A percentile compares a stretch with the other conserved stretches of the same genome.
phyloP scores from a whole-genome alignment of 371 early-diverging fungal genomes.

The Mucor lusitanicus region DNA sequence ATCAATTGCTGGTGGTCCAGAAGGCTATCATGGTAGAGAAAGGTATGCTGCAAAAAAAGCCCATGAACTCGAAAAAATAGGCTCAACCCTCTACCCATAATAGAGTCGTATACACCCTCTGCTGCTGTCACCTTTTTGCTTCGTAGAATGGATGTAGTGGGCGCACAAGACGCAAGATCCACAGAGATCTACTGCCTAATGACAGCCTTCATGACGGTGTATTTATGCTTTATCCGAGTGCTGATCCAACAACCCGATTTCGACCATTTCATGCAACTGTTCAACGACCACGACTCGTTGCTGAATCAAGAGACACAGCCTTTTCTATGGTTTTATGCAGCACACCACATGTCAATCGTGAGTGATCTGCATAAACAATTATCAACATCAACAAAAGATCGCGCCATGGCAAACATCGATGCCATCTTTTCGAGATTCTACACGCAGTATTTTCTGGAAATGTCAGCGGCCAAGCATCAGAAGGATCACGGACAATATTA shows the following conservation, averaged over 20 bases:
- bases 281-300: slow-evolving; percentile 32
- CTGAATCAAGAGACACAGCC: slow-evolving; percentile 5
- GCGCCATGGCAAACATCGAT: slow-evolving; percentile 25
- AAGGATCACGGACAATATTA: slow-evolving; percentile 72
- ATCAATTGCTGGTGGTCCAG: slow-evolving; percentile 2
- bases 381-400: not conserved
- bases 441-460: slow-evolving; percentile 52
- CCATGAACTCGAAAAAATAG: too few species aligned
- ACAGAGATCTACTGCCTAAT: slow-evolving; percentile 37
- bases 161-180: slow-evolving; percentile 1
- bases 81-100: too few species aligned
- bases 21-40: not conserved
- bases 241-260: slow-evolving; percentile 29
- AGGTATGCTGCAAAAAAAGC: not conserved
- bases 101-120: slow-evolving; percentile 67
- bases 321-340: slow-evolving; percentile 10
- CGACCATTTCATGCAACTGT: slow-evolving; percentile 33
- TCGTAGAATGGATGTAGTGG: slow-evolving; percentile 8
- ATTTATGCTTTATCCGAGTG: slow-evolving; percentile 41
- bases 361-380: slow-evolving; percentile 26
- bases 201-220: slow-evolving; percentile 50
- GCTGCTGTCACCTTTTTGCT: slow-evolving; percentile 52
- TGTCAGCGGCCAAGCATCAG: slow-evolving; percentile 58
- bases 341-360: slow-evolving; percentile 4
- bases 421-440: slow-evolving; percentile 54